Percentiles rank a stretch among this genome's conserved stretches.
phyloP scores from a whole-genome alignment of 2,329 filamentous ascomycete genomes.

The Monosporascus sp. region DNA sequence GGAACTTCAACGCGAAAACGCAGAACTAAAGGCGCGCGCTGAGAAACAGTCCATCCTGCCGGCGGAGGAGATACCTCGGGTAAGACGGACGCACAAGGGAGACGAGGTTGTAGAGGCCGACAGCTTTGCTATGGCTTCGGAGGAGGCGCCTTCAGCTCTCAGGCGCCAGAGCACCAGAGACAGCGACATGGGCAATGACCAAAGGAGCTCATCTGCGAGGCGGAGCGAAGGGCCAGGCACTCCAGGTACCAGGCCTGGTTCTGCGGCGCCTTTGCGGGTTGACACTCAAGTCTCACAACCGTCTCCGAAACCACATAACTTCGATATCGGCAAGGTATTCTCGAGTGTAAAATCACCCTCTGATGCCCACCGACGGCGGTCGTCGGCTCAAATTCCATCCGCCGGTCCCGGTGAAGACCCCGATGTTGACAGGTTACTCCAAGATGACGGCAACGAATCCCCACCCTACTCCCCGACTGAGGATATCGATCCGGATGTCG shows the following conservation, averaged over 20 bases:
- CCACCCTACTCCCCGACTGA: constrained; percentile 81
- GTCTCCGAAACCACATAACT: constrained; percentile 54
- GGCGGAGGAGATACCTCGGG: constrained; percentile 68
- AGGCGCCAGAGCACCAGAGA: constrained; percentile 28
- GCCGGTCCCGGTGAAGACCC: constrained; percentile 67
- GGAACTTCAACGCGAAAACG: constrained; percentile 74
- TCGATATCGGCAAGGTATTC: constrained; percentile 84
- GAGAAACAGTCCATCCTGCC: constrained; percentile 84
- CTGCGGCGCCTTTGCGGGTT: constrained; percentile 34
- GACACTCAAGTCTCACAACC: constrained; percentile 39
- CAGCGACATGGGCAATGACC: constrained; percentile 4
- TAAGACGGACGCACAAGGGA: constrained; percentile 89
- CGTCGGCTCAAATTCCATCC: constrained; percentile 41
- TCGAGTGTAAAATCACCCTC: constrained; percentile 74
- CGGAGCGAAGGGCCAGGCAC: constrained; percentile 12
- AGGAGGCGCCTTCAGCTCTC: constrained; percentile 33
- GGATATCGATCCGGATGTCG: constrained; percentile 62
- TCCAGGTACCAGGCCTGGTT: constrained; percentile 12
- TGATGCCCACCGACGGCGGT: constrained; percentile 39
- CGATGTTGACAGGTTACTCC: constrained; percentile 83
- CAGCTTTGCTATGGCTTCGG: constrained; percentile 30
- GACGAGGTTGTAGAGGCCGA: constrained; percentile 85
- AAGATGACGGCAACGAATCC: constrained; percentile 74
- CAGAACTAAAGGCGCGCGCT: constrained; percentile 69
- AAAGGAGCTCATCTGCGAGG: constrained; percentile 5